phyloP scores from a whole-genome alignment of 257 asterid genomes.

The Leptodermis oblonga region DNA sequence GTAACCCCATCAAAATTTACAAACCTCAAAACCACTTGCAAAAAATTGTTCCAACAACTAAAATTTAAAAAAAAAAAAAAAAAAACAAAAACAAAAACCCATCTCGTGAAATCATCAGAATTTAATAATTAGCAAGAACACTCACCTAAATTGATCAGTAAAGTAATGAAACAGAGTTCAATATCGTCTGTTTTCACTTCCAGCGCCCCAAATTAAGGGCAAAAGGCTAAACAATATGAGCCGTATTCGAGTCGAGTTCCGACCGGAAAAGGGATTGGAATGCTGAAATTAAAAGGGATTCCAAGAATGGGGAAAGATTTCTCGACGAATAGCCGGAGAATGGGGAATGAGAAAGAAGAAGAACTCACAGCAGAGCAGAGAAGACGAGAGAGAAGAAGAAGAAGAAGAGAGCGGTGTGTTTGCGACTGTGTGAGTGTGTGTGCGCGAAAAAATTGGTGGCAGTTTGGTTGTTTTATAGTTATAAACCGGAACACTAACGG shows the following conservation, averaged over 20 bases:
- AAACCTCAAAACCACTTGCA: not conserved
- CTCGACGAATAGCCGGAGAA: not conserved
- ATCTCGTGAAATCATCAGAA: not conserved
- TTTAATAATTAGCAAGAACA: not conserved
- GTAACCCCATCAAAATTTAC: not conserved
- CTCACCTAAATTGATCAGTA: not conserved
- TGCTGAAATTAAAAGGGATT: not conserved
- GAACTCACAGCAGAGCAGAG: slow-evolving; percentile 3
- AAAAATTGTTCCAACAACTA: no score
- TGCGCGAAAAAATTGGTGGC: slow-evolving; percentile 38
- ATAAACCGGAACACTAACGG: slow-evolving; percentile 36
- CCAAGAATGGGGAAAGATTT: slow-evolving; percentile 8
- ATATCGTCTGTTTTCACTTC: no score
- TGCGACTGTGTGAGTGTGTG: slow-evolving; percentile 15
- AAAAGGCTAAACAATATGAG: not conserved
- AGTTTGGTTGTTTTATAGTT: slow-evolving; percentile 57
- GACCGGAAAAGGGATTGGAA: not conserved
- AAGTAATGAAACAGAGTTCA: slow-evolving; percentile 16
- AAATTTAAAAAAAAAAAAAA: no score
- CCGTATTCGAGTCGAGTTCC: not conserved
- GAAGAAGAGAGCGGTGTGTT: slow-evolving; percentile 11
- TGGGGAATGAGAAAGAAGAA: not conserved
- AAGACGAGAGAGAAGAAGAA: not conserved
- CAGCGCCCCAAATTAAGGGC: no score
- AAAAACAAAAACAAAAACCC: no score